These are phyloP conservation scores for Sporisorium graminicola DNA, from an alignment of 1,284 basidiomycete species.

Conservation along the genomic window DNA sequence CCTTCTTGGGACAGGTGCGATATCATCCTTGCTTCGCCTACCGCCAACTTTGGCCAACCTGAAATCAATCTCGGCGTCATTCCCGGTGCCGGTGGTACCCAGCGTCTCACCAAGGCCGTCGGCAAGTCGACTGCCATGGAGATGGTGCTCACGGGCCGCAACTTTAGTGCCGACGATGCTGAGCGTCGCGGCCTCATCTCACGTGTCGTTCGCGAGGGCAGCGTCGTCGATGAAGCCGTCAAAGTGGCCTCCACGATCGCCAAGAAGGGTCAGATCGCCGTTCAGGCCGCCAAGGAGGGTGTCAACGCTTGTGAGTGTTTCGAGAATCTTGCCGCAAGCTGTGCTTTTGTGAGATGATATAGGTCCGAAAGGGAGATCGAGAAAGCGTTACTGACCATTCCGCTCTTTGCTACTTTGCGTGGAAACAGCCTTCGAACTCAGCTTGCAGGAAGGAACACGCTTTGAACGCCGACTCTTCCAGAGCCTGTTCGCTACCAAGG, in stretches of 20 bases:
- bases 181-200: constrained; percentile 87
- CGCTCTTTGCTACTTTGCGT: neutral
- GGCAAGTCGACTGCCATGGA: constrained; percentile 98
- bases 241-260: constrained; percentile 85
- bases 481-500: constrained; percentile 89
- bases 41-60: constrained; percentile 93
- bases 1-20: constrained; percentile 75
- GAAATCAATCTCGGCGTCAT: constrained; percentile 98
- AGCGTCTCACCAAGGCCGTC: constrained; percentile 85
- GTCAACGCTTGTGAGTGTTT: constrained; percentile 83
- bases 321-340: too few relatives aligned
- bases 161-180: constrained; percentile 83
- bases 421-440: constrained; percentile 78
- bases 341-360: too few relatives aligned
- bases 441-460: constrained; percentile 83
- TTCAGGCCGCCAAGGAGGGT: constrained; percentile 93
- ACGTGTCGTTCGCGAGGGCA: constrained; percentile 77
- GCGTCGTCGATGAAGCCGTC: constrained; percentile 89
- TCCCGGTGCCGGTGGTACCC: constrained; percentile 86
- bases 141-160: constrained; percentile 83
- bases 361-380: neutral
- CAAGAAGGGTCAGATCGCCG: constrained; percentile 84
- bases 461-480: constrained; percentile 94
- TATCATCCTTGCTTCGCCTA: constrained; percentile 93
- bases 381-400: neutral